Base-by-base conservation (phyloP, 345 rosid species). In the Eucalyptus curtisii region DNA sequence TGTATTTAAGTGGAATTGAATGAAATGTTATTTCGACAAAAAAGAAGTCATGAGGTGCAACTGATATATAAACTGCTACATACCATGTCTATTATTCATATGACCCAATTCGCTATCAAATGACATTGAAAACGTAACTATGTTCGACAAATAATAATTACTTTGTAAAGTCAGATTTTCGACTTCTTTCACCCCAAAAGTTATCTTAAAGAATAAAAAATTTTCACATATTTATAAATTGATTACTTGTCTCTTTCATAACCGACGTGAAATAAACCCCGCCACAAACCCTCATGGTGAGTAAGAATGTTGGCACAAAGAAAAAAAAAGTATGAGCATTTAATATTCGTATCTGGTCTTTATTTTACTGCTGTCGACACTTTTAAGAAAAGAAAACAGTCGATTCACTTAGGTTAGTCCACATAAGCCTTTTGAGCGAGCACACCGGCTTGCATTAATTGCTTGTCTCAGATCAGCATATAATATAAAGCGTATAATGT, bases 181-280 rank as follows among this genome's bases (percentile, higher is more conserved):
- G 3, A 55, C 1, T 55, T 1, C 1, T 55, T 25, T 55, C 13
- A 4, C 3, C 0, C 1, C 0, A 55, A 24, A 53, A 10, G 5
- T 1, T 24, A 10, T 13, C 2, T 11, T 1, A 24, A 24, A 55
- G 0, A 5, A 11, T 24, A 13, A 24, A 10, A 24, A 10, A 10
- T 0, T 24, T 55, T 3, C 10, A 9, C 1, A 24, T 4, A 10
- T 55, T 24, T 55, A 24, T 2, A 55, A 24, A 55, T 22, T 55
- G 10, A 10, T 24, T 3, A 55, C 1, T 24, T 11, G 3, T 55
- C 30, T 11, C 19, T 55, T 4, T 22, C 3, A 8, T 1, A 24
- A 24, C 30, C 5, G 30, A 9, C 30, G 61, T 55, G 61, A 10
- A 5, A 22, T 22, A 22, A 22, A 55, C 10, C 61, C 27, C 2